Evolutionary conservation across 2,329 filamentous ascomycete genomes (phyloP), one percentile per base, ranked within the genome.

Genomic region (Raffaelea arxii): DNA sequence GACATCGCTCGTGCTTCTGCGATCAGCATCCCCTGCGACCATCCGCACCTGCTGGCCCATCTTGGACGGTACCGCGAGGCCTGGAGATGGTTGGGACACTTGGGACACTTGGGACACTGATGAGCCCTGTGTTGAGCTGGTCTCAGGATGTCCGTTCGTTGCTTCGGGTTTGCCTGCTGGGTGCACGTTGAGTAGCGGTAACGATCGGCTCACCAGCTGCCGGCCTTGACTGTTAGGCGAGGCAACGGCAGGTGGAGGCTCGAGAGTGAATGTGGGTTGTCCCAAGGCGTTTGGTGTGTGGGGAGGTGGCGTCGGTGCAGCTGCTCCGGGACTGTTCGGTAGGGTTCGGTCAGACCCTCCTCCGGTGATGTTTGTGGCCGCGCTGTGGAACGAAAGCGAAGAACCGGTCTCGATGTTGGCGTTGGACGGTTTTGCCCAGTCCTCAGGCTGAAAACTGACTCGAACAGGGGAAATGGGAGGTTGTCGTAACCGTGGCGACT

Each of bases 381-480:
- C n/a, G n/a, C n/a, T n/a, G n/a, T n/a, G n/a, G 7, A n/a, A 16
- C 32, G 32, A 36, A 6, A 51, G 49, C 9, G 52, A 44, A 12
- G 50, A 42, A 32, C 53, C 51, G 25, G 56, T 59, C 56, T 78
- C 73, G 48, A 80, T 71, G 52, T 70, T 67, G 25, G 65, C 72
- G 54, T 73, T 72, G 25, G 72, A 74, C 21, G 75, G 69, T 53
- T 67, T 66, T 19, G 66, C 65, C 71, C 71, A 78, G 56, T 72
- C 67, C 37, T 75, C 73, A 22, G 67, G 62, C 43, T 72, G 71
- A 46, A 75, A 70, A 55, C 74, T 77, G 46, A 79, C 68, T 48
- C 65, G 69, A 47, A 77, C 74, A 18, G 78, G 76, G 36, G 77
- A 80, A 24, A 71, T 65, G 25, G 77, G 76, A 16, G 69, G 67